phyloP scores from a whole-genome alignment of 2,329 filamentous ascomycete genomes.

The Podosphaera xanthii region DNA sequence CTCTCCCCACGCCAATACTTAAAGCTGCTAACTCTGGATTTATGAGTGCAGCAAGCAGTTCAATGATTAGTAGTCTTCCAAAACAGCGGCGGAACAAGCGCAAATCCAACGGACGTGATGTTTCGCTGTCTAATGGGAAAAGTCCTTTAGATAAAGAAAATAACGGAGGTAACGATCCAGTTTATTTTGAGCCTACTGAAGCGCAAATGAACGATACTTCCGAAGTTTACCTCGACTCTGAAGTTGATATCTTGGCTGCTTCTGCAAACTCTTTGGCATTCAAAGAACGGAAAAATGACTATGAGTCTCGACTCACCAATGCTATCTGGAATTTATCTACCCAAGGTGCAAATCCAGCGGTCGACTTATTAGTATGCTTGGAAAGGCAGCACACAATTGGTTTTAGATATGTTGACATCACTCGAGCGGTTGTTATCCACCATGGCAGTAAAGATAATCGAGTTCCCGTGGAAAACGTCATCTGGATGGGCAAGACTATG shows the following conservation, averaged over 20 bases:
- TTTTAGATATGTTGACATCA: constrained; percentile 93
- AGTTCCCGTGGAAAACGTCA: constrained; percentile 84
- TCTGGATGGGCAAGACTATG: constrained; percentile 90
- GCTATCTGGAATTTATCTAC: constrained; percentile 90
- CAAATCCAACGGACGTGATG: constrained; percentile 24
- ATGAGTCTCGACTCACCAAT: constrained; percentile 70
- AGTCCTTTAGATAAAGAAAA: constrained; percentile 17
- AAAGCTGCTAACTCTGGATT: constrained; percentile 92
- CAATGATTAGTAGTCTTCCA: constrained; percentile 55
- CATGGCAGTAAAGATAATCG: constrained; percentile 78
- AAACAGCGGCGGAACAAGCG: constrained; percentile 40
- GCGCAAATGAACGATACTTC: constrained; percentile 9
- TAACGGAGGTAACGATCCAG: constrained; percentile 12
- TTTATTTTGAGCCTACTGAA: constrained; percentile 13
- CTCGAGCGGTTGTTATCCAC: constrained; percentile 73
- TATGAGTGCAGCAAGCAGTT: constrained; percentile 76
- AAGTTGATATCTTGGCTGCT: constrained; percentile 20
- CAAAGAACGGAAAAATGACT: constrained; percentile 48
- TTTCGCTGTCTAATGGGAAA: constrained; percentile 15
- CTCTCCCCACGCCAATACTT: constrained; percentile 70
- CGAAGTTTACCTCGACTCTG: constrained; percentile 12
- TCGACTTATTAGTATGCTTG: constrained; percentile 77
- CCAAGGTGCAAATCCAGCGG: constrained; percentile 74
- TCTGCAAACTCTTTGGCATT: constrained; percentile 40
- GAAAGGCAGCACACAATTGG: constrained; percentile 81